Percentiles rank a stretch among this genome's conserved stretches.
These are phyloP conservation scores for Alternaria brassicicola DNA, from an alignment of 2,329 filamentous ascomycete genomes.

Conservation along the genomic window DNA sequence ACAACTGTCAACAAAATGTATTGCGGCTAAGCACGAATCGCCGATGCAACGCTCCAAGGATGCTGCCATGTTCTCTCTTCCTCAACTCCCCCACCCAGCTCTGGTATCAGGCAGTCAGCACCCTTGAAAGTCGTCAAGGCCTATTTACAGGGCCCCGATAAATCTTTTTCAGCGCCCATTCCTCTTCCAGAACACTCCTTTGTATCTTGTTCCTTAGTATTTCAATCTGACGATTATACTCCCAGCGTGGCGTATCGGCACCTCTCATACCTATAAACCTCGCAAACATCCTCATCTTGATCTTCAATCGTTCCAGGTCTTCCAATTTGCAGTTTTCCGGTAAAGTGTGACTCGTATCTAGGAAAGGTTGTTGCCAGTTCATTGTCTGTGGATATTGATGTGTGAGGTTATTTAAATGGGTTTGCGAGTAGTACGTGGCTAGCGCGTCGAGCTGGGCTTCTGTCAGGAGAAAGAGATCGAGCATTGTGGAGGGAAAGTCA, in stretches of 20 bases:
- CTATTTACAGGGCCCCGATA: constrained; percentile 13
- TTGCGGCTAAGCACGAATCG: background rate
- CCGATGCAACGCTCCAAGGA: background rate
- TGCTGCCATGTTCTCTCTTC: background rate
- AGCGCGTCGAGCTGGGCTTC: constrained; percentile 72
- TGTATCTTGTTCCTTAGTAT: constrained; percentile 35
- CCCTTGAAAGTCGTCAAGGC: background rate
- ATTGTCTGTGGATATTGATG: constrained; percentile 71
- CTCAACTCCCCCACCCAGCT: background rate
- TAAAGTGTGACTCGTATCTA: constrained; percentile 30
- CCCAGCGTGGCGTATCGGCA: constrained; percentile 60
- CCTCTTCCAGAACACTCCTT: constrained; percentile 29
- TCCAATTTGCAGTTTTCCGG: constrained; percentile 36
- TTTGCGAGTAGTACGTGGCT: constrained; percentile 76
- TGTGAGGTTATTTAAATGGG: constrained; percentile 56
- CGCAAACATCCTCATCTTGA: constrained; percentile 73
- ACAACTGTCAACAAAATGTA: background rate
- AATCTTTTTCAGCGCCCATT: constrained; percentile 11
- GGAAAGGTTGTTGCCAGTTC: constrained; percentile 60
- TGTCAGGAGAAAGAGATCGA: constrained; percentile 76
- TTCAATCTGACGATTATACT: constrained; percentile 52
- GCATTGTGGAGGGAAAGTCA: constrained; percentile 68
- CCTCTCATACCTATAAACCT: constrained; percentile 75
- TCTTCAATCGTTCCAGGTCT: constrained; percentile 49
- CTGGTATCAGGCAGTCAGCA: background rate